phyloP scores from a whole-genome alignment of 1,284 basidiomycete genomes.

The Microbotryum scabiosae region DNA sequence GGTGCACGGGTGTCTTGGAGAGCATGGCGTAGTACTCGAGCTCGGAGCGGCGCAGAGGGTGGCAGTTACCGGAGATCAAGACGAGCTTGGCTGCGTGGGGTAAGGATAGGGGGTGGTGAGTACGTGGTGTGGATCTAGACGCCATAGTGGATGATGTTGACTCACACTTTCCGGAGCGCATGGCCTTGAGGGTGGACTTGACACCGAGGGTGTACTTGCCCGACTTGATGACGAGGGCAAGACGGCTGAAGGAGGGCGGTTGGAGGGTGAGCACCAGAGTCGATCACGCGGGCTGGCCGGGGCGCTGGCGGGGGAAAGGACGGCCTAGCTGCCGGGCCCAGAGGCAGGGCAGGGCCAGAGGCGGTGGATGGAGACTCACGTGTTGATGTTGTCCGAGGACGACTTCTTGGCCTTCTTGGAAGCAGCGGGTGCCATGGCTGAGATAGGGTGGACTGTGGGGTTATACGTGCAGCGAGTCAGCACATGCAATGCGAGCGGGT shows the following conservation, averaged over 20 bases:
- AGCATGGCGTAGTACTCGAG: slow-evolving; percentile 99
- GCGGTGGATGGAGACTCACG: slow-evolving; percentile 36
- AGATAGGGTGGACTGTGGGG: neutral
- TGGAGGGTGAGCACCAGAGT: too few relatives aligned
- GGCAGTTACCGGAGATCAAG: slow-evolving; percentile 98
- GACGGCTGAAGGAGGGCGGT: slow-evolving; percentile 44
- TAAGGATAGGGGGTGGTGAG: neutral
- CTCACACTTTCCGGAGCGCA: slow-evolving; percentile 96
- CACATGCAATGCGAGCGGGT: neutral
- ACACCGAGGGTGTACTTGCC: slow-evolving; percentile 84
- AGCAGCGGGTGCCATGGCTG: slow-evolving; percentile 26
- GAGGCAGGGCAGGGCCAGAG: too few relatives aligned
- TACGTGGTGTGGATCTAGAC: slow-evolving; percentile 1
- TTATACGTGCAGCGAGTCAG: too few relatives aligned
- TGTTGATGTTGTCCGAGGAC: slow-evolving; percentile 76
- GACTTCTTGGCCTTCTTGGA: slow-evolving; percentile 35
- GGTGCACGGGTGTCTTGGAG: slow-evolving; percentile 39
- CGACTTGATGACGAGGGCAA: slow-evolving; percentile 97
- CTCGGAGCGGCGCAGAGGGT: slow-evolving; percentile 97
- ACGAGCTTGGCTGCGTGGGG: slow-evolving; percentile 78
- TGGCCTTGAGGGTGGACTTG: slow-evolving; percentile 96
- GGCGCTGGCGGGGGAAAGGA: too few relatives aligned
- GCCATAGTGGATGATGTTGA: slow-evolving; percentile 26
- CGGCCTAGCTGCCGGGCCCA: too few relatives aligned
- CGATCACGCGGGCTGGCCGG: too few relatives aligned